phyloP scores from a whole-genome alignment of 1,139 yeast species.

The Sugiyamaella novakii region DNA sequence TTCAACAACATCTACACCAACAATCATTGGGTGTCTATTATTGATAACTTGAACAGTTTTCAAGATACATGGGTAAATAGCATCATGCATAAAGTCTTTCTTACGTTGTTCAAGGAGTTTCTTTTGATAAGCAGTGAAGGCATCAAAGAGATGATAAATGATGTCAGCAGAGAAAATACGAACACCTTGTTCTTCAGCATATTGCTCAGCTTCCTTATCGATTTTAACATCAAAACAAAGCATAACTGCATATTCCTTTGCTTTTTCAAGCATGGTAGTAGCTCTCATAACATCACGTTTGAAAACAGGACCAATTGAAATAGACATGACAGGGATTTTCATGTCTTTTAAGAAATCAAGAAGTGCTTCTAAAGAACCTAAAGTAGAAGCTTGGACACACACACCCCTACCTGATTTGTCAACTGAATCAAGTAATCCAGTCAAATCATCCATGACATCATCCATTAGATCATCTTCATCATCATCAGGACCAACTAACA shows the following conservation, averaged over 20 bases:
- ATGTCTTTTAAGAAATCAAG: constrained; percentile 95
- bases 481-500: constrained; percentile 95
- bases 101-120: constrained; percentile 87
- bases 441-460: constrained; percentile 97
- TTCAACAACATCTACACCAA: constrained; percentile 95
- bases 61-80: constrained; percentile 93
- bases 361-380: constrained; percentile 96
- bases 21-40: constrained; percentile 98
- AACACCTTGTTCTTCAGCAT: constrained; percentile 90
- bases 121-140: constrained; percentile 89
- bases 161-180: constrained; percentile 94
- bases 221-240: constrained; percentile 96
- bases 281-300: constrained; percentile 99
- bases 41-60: constrained; percentile 94
- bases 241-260: constrained; percentile 95
- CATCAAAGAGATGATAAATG: constrained; percentile 94
- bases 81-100: constrained; percentile 82
- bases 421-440: constrained; percentile 91
- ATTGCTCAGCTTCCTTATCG: constrained; percentile 97
- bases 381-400: constrained; percentile 96
- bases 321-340: constrained; percentile 99
- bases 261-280: constrained; percentile 92
- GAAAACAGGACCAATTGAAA: constrained; percentile 96
- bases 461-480: constrained; percentile 98
- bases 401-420: constrained; percentile 96